Evolutionary conservation across 2,329 filamentous ascomycete species (phyloP), one percentile per base, ranked within the genome.

Genomic region (Ophiostoma pallidulum): DNA sequence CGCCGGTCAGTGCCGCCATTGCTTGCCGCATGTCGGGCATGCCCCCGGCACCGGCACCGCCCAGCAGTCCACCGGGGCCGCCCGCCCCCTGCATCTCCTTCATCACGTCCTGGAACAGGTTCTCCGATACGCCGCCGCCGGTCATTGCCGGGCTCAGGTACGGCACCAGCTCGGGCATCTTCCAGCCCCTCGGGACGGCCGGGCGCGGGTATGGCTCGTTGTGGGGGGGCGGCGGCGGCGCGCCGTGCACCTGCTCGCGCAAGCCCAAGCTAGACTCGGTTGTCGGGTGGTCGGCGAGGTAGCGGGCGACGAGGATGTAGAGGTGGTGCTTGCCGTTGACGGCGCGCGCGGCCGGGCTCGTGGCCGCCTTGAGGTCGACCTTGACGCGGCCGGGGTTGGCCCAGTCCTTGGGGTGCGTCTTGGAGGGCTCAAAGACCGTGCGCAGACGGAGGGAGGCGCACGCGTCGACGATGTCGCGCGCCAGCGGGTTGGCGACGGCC

Each of bases 21-120:
- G 48, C 48, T 32, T 50, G 48, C 48, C 29, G 48, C 48, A 42
- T 42, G 19, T 42, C 33, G 9, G 43, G 43, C 43, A 42, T 42
- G 12, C 58, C 61, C 2, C 60, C 64, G 2, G 56, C 62, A 3
- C 61, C 64, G 18, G 33, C 44, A 1, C 49, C 49, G 16, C 40
- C 44, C 49, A 50, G 47, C 36, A 53, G n/a, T n/a, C n/a, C 41
- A 20, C 43, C 47, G 7, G 46, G 41, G 13, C 59, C 62, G 8
- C 63, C 66, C 8, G 36, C 55, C 12, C 65, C 64, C 59, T 74
- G 71, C 87, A 97, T 94, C 69, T 94, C 88, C 60, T 81, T 83
- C 90, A 97, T 95, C 74, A 96, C 94, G 57, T 96, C 90, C 71
- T 92, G 88, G 60, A 97, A 81, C 52, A 96, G 79, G 61, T 97